A percentile compares a stretch with the other conserved stretches of the same genome.
Evolutionary conservation across 2,329 filamentous ascomycete species (phyloP).

Genomic region (Apiospora pterosperma): DNA sequence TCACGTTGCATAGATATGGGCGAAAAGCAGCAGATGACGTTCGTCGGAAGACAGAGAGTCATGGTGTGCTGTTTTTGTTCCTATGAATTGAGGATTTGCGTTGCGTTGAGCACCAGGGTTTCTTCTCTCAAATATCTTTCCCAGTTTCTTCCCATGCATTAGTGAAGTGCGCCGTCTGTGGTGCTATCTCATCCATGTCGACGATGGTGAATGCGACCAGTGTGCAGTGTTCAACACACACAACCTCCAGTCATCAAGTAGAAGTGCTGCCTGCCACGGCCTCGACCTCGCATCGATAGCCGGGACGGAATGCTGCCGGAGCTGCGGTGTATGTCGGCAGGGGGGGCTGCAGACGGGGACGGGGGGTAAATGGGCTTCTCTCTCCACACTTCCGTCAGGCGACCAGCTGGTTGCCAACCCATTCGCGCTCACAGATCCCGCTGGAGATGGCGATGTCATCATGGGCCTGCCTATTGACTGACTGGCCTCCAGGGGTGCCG

Average conservation of each 20-base stretch:
- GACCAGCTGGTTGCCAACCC: too few relatives aligned
- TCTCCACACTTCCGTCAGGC: too few relatives aligned
- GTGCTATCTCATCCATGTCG: too few relatives aligned
- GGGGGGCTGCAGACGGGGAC: too few relatives aligned
- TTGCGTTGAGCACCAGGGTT: neutral
- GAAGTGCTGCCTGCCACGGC: neutral
- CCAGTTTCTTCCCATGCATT: neutral
- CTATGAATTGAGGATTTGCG: slow-evolving; percentile 5
- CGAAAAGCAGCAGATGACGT: neutral
- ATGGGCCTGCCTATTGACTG: too few relatives aligned
- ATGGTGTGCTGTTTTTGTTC: neutral
- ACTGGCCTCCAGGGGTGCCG: neutral
- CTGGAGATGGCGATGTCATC: too few relatives aligned
- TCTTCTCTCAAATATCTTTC: neutral
- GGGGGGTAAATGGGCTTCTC: too few relatives aligned
- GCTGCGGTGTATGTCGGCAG: too few relatives aligned
- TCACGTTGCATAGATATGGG: neutral
- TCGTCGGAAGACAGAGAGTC: neutral
- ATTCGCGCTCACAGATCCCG: too few relatives aligned
- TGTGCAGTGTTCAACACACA: neutral
- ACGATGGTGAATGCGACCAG: too few relatives aligned
- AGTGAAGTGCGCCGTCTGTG: neutral
- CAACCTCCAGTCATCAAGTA: neutral
- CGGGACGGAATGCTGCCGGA: neutral
- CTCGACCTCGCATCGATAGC: neutral